Evolutionary conservation across 73 alveolate species (phyloP).

Genomic region (Paramecium pentaurelia): DNA sequence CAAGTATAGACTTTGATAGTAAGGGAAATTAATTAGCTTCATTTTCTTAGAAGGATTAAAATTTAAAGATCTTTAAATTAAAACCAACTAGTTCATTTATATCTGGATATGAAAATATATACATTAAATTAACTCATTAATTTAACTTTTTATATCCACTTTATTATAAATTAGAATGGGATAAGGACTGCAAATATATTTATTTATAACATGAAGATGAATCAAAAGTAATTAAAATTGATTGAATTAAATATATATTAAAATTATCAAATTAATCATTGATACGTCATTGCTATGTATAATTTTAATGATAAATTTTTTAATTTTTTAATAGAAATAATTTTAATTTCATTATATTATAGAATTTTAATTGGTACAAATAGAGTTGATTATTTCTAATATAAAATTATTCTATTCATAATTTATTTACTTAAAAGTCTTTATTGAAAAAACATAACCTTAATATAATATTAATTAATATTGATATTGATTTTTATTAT

Average conservation of each 20-base stretch:
- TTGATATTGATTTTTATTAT: too few relatives aligned
- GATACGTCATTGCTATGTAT: too few relatives aligned
- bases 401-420: too few relatives aligned
- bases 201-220: slow-evolving; percentile 9
- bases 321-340: too few relatives aligned
- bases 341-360: too few relatives aligned
- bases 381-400: too few relatives aligned
- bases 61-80: not conserved
- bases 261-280: not conserved
- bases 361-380: too few relatives aligned
- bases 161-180: not conserved
- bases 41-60: slow-evolving; percentile 23
- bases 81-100: slow-evolving; percentile 25
- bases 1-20: slow-evolving; percentile 23
- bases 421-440: too few relatives aligned
- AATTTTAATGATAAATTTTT: too few relatives aligned
- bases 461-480: too few relatives aligned
- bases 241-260: not conserved
- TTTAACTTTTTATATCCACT: not conserved
- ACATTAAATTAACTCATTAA: slow-evolving; percentile 23
- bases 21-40: slow-evolving; percentile 39
- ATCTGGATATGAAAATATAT: slow-evolving; percentile 15
- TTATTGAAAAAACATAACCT: too few relatives aligned
- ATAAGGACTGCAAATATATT: slow-evolving; percentile 24
- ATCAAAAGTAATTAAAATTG: slow-evolving; percentile 16